Evolutionary conservation across 2,329 filamentous ascomycete genomes (phyloP), one percentile per base, ranked within the genome.

Genomic region (Epichloe uncinata): DNA sequence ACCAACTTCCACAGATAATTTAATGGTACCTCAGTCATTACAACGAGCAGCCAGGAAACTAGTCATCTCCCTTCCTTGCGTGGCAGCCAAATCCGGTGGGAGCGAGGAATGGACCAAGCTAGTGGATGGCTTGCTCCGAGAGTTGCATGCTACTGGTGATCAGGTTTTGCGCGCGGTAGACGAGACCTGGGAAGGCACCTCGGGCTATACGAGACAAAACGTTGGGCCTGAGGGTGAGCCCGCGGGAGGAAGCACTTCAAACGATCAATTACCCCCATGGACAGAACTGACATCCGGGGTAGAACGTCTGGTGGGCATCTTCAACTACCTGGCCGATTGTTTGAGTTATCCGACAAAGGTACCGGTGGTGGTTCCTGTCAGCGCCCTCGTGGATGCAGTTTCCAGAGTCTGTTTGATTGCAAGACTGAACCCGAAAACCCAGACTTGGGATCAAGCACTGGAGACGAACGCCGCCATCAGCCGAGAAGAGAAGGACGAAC

Each of bases 181-280:
- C 11, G 90, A 96, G 63, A 84, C 87, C 40, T 93, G 88, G 85
- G 81, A 90, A 57, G 80, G 87, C 0, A 73, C 74, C 2, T 71
- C 76, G 34, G 76, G 73, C 4, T 75, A 76, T 54, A 61, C 61
- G 9, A 62, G 65, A 42, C 64, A 73, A 47, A 57, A 58, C 3
- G 65, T 75, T 35, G 67, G 73, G 49, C 63, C 71, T 12, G 72
- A 75, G 16, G 63, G 63, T 5, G 72, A 73, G 20, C 71, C 75
- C 0, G 58, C 61, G 7, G 75, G 76, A 3, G 77, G 75, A 13
- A 65, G 69, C 40, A 63, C 66, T 33, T 61, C 66, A 2, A 51
- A 61, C 5, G 74, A 77, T 12, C 70, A 75, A 40, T 68, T 94
- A n/a, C 77, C 80, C 1, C 56, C 68, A 0, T 96, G 90, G 90